Conservation (phyloP, 2,329 filamentous ascomycete species). For the Aspergillus sp. region DNA sequence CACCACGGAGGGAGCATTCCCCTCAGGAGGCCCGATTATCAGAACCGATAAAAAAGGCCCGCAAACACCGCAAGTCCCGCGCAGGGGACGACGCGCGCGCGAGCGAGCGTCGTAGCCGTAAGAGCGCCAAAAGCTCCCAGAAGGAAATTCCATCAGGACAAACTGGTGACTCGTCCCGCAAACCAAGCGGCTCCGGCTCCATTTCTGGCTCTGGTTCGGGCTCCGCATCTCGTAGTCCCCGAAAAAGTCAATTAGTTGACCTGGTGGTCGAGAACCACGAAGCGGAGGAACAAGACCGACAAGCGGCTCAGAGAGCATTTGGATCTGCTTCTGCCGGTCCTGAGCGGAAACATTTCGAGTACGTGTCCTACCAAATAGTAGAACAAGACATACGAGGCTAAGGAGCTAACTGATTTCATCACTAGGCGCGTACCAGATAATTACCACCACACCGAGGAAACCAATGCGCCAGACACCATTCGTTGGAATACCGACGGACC, state of each 20-base stretch:
- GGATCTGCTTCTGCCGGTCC: constrained; percentile 52
- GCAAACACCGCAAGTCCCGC: constrained; percentile 28
- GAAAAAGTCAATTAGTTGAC: constrained; percentile 57
- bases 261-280: constrained; percentile 57
- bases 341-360: constrained; percentile 26
- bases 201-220: too few species aligned
- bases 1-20: neutral
- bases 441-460: constrained; percentile 18
- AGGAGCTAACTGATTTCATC: neutral
- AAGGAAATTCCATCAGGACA: constrained; percentile 13
- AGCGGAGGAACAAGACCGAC: constrained; percentile 54
- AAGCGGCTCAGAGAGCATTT: constrained; percentile 55
- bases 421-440: constrained; percentile 23
- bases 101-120: constrained; percentile 20
- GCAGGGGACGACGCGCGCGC: constrained; percentile 12
- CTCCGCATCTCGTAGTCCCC: constrained; percentile 48
- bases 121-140: constrained; percentile 24
- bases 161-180: constrained; percentile 20
- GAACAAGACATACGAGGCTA: too few species aligned
- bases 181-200: constrained; percentile 15
- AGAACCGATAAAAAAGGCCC: constrained; percentile 31
- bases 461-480: constrained; percentile 5
- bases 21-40: constrained; percentile 21
- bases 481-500: constrained; percentile 1
- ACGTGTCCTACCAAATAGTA: constrained; percentile 8